phyloP scores from a whole-genome alignment of 805 yeast genomes.

The Kazachstania taianensis region DNA sequence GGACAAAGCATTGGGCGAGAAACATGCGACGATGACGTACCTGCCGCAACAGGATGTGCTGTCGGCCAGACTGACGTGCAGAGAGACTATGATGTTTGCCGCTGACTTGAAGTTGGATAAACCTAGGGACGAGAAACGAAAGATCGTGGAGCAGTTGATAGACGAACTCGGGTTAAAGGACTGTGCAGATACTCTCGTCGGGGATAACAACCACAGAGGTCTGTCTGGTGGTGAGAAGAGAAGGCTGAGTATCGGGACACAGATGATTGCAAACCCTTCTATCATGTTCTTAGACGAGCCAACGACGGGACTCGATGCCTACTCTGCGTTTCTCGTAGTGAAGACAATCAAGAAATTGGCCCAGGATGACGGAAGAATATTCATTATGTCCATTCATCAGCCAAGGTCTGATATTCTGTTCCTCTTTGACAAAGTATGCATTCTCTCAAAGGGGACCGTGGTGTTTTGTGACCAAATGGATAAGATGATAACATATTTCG shows the following conservation, averaged over 20 bases:
- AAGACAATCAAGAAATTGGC: slow-evolving; percentile 51
- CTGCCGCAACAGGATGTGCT: slow-evolving; percentile 69
- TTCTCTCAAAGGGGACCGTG: slow-evolving; percentile 56
- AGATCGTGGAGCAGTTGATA: slow-evolving; percentile 50
- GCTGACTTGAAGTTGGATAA: slow-evolving; percentile 58
- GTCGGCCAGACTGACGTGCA: slow-evolving; percentile 60
- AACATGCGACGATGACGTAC: slow-evolving; percentile 36
- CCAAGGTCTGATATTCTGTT: slow-evolving; percentile 70
- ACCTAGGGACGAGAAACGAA: slow-evolving; percentile 33
- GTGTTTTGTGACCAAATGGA: slow-evolving; percentile 40
- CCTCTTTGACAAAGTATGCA: slow-evolving; percentile 55
- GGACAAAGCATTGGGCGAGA: not conserved
- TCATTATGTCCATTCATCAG: slow-evolving; percentile 72
- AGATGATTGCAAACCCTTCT: slow-evolving; percentile 66
- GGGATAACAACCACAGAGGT: slow-evolving; percentile 45
- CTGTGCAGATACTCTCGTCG: slow-evolving; percentile 50
- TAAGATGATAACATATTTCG: slow-evolving; percentile 41
- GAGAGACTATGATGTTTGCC: slow-evolving; percentile 59
- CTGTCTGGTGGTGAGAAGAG: slow-evolving; percentile 82
- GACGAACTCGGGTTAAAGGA: slow-evolving; percentile 57
- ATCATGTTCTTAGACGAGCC: slow-evolving; percentile 77
- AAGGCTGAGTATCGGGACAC: slow-evolving; percentile 68
- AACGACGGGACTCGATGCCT: slow-evolving; percentile 78
- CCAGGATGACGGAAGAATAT: slow-evolving; percentile 49
- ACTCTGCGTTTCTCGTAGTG: slow-evolving; percentile 57